phyloP scores from a whole-genome alignment of 306 rosid species.

The Oxytropis ochrocephala region DNA sequence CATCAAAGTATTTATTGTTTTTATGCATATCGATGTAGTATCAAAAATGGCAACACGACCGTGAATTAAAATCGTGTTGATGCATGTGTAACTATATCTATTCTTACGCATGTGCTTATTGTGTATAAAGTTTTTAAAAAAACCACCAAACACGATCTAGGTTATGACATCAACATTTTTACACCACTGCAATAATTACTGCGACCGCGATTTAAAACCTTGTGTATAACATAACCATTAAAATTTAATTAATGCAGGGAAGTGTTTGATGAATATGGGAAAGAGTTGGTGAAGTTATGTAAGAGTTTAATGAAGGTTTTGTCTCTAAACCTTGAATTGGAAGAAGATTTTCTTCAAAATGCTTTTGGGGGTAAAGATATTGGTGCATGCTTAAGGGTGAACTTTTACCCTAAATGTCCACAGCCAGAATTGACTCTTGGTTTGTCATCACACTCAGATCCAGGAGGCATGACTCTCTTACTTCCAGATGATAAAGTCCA shows the following conservation, averaged over 20 bases:
- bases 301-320: conserved; percentile 56
- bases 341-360: conserved; percentile 40
- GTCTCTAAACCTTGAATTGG: conserved; percentile 56
- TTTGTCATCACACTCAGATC: conserved; percentile 90
- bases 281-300: conserved; percentile 62
- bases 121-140: too few relatives aligned
- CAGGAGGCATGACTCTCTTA: conserved; percentile 71
- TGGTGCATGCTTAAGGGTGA: conserved; percentile 84
- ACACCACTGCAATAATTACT: too few relatives aligned
- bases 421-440: conserved; percentile 75
- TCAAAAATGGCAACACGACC: too few relatives aligned
- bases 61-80: too few relatives aligned
- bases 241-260: conserved; percentile 34
- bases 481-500: conserved; percentile 53
- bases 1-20: too few relatives aligned
- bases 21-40: too few relatives aligned
- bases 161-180: too few relatives aligned
- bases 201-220: too few relatives aligned
- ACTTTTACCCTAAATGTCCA: conserved; percentile 77
- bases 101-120: too few relatives aligned
- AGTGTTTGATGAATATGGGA: conserved; percentile 78
- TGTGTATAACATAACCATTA: neutral
- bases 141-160: too few relatives aligned
- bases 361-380: conserved; percentile 68
- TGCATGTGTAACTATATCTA: too few relatives aligned